A percentile compares a stretch with the other conserved stretches of the same genome.
These are phyloP conservation scores for Sequoia sempervirens DNA, from an alignment of 75 land plant genomes.

Conservation along the genomic window DNA sequence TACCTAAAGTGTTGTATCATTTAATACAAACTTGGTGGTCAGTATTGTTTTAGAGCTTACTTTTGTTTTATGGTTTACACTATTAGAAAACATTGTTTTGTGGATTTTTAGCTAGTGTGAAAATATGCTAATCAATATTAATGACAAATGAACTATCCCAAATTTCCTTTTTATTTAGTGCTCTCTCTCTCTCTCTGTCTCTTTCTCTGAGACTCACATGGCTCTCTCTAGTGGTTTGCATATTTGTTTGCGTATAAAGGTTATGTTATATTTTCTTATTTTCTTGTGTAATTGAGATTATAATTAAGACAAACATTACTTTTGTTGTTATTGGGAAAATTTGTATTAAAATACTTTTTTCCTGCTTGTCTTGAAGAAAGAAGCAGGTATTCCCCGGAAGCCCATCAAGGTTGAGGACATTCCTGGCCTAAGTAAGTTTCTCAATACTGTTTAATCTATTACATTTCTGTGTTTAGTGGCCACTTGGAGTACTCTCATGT, in stretches of 20 bases:
- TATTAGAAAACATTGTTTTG: not conserved
- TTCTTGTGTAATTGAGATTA: not conserved
- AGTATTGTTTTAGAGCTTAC: not conserved
- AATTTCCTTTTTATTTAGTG: not conserved
- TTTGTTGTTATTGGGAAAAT: not conserved
- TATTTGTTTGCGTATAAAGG: not conserved
- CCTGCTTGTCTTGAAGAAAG: conserved; percentile 59
- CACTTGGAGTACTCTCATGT: not conserved
- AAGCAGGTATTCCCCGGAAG: conserved; percentile 76
- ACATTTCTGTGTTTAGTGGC: not conserved
- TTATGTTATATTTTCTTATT: not conserved
- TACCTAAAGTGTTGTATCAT: not conserved
- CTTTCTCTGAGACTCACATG: not conserved
- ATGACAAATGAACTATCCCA: not conserved
- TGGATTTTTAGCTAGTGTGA: not conserved
- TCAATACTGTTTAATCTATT: not conserved
- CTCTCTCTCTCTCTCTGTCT: not conserved
- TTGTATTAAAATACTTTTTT: not conserved
- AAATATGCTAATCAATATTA: not conserved
- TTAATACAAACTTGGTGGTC: not conserved
- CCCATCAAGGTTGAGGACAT: conserved; percentile 83
- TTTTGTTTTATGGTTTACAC: not conserved
- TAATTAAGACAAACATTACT: not conserved
- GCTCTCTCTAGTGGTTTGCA: not conserved
- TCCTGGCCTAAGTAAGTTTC: conserved; percentile 86